Evolutionary conservation across 139 green algal genomes (phyloP).

Genomic region (Coelastrella sp.): DNA sequence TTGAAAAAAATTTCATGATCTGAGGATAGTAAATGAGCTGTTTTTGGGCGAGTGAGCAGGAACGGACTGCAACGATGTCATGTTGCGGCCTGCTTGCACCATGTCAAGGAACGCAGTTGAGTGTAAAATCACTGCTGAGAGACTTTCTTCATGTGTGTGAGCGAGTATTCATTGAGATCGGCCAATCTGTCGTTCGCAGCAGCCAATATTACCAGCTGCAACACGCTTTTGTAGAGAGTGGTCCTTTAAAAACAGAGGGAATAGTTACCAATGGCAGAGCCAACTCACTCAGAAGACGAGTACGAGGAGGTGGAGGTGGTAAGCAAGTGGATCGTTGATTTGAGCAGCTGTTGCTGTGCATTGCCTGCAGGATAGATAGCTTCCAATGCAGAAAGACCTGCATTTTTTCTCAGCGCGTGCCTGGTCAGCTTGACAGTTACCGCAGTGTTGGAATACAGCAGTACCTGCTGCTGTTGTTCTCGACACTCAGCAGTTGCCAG

Average conservation of each 20-base stretch:
- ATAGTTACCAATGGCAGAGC: conserved; percentile 15
- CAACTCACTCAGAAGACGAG: not conserved
- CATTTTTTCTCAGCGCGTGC: not conserved
- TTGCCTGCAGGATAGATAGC: too few relatives aligned
- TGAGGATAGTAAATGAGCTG: too few relatives aligned
- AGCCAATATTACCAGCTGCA: not conserved
- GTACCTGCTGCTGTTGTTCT: not conserved
- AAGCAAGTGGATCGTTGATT: not conserved
- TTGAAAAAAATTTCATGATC: too few relatives aligned
- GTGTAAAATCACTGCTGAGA: too few relatives aligned
- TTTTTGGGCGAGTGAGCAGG: too few relatives aligned
- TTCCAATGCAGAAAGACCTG: not conserved
- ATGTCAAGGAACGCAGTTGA: too few relatives aligned
- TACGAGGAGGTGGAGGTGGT: conserved; percentile 32
- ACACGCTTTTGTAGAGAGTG: not conserved
- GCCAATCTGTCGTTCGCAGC: not conserved
- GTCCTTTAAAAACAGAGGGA: too few relatives aligned
- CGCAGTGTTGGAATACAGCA: not conserved
- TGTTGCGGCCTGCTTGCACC: too few relatives aligned
- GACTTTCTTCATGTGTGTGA: too few relatives aligned
- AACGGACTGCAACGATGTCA: too few relatives aligned
- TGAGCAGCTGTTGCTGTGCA: not conserved
- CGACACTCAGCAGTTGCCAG: not conserved
- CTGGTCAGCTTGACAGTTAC: not conserved
- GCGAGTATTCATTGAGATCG: too few relatives aligned